These are phyloP conservation scores for Mangifera indica DNA, from an alignment of 345 rosid genomes.

Conservation along the genomic window DNA sequence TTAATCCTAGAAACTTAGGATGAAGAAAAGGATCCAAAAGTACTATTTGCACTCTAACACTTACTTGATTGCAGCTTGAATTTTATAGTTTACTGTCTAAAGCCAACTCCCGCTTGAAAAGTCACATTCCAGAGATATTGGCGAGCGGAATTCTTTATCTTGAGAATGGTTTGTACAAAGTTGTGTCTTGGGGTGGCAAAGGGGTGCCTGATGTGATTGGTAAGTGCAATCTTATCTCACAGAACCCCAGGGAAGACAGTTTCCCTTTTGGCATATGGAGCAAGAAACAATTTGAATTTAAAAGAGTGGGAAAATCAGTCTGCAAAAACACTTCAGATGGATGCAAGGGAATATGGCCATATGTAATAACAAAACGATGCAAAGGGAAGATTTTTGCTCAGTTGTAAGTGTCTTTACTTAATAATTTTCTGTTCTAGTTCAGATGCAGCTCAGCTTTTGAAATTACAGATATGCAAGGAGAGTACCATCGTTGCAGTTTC, in stretches of 20 bases:
- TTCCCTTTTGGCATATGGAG: conserved; percentile 83
- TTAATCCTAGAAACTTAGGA: background rate
- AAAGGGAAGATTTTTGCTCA: conserved; percentile 85
- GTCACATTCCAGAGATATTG: conserved; percentile 65
- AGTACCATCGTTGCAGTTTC: conserved; percentile 12
- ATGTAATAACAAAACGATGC: conserved; percentile 80
- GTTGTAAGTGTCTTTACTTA: conserved; percentile 53
- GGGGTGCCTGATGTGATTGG: conserved; percentile 59
- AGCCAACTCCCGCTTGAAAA: conserved; percentile 57
- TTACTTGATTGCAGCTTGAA: conserved; percentile 65
- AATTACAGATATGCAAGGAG: conserved; percentile 9
- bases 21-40: background rate
- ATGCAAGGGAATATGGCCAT: conserved; percentile 69
- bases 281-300: conserved; percentile 61
- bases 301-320: conserved; percentile 43
- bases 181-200: conserved; percentile 90
- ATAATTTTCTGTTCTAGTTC: conserved; percentile 4
- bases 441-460: conserved; percentile 12
- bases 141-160: conserved; percentile 75
- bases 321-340: conserved; percentile 35
- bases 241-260: conserved; percentile 34
- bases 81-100: conserved; percentile 55
- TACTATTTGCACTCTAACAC: conserved; percentile 15
- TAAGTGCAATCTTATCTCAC: conserved; percentile 45
- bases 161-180: conserved; percentile 59